These are phyloP conservation scores for Isochrysis galbana DNA, from an alignment of 78 protist genomes.

Conservation along the genomic window DNA sequence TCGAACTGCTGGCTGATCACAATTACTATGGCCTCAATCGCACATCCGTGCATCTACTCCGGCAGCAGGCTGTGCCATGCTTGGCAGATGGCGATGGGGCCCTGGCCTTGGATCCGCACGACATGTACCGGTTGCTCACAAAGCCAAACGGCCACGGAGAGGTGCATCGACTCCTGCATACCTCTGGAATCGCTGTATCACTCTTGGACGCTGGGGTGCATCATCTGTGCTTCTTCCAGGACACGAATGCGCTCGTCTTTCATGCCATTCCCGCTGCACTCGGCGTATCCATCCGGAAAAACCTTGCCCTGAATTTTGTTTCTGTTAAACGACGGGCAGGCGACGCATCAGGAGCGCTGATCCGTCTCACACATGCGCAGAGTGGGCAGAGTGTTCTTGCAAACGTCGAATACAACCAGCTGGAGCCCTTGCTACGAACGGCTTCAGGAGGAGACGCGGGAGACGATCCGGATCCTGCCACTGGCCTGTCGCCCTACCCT, in stretches of 20 bases:
- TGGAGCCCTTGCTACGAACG: slow-evolving; percentile 56
- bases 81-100: slow-evolving; percentile 28
- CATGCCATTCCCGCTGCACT: slow-evolving; percentile 27
- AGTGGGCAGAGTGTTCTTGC: neutral
- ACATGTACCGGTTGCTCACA: slow-evolving; percentile 25
- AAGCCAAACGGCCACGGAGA: slow-evolving; percentile 82
- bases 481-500: slow-evolving; percentile 52
- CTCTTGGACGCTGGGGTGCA: neutral
- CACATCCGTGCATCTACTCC: slow-evolving; percentile 26
- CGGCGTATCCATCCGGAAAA: neutral
- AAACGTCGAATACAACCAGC: slow-evolving; percentile 73
- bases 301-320: slow-evolving; percentile 32
- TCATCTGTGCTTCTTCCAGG: slow-evolving; percentile 32
- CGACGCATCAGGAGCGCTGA: slow-evolving; percentile 44
- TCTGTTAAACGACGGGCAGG: slow-evolving; percentile 46
- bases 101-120: slow-evolving; percentile 24
- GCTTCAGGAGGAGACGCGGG: neutral
- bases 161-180: slow-evolving; percentile 58
- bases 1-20: slow-evolving; percentile 10
- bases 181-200: neutral
- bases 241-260: slow-evolving; percentile 32
- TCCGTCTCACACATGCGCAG: neutral
- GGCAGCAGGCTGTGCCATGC: slow-evolving; percentile 57
- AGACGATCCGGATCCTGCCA: slow-evolving; percentile 16
- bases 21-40: slow-evolving; percentile 53